Conservation (phyloP, 2,329 filamentous ascomycete genomes). For the Penicillium thymicola region DNA sequence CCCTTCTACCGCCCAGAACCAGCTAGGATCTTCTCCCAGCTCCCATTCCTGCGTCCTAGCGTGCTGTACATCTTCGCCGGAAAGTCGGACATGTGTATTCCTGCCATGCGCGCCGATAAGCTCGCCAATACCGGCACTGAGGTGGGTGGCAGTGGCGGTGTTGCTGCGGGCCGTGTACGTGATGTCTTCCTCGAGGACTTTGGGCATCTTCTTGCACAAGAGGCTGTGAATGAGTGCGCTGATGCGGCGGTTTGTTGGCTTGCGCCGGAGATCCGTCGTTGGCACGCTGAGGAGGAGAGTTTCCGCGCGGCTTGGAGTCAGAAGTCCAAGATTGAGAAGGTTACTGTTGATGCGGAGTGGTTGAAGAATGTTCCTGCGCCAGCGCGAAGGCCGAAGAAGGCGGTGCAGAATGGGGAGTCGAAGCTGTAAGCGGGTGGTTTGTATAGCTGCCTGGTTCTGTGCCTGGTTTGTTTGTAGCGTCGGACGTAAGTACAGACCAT, state of each 20-base stretch:
- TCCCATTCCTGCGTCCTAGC: conserved; percentile 45
- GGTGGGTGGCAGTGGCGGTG: conserved; percentile 49
- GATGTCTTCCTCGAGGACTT: conserved; percentile 61
- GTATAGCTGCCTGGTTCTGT: background rate
- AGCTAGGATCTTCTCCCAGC: conserved; percentile 36
- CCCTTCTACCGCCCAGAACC: conserved; percentile 48
- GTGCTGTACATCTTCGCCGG: conserved; percentile 47
- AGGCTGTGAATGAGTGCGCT: conserved; percentile 67
- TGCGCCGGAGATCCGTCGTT: conserved; percentile 54
- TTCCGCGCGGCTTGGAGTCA: conserved; percentile 56
- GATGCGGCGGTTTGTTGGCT: conserved; percentile 58
- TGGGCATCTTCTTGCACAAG: conserved; percentile 83
- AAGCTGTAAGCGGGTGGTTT: conserved; percentile 25
- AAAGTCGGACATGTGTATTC: conserved; percentile 41
- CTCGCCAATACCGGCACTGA: conserved; percentile 40
- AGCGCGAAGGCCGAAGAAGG: conserved; percentile 27
- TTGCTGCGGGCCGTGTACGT: conserved; percentile 64
- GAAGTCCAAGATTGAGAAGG: conserved; percentile 53
- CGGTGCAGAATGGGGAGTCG: conserved; percentile 12
- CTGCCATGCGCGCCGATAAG: conserved; percentile 41
- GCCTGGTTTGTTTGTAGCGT: background rate
- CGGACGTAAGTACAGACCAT: conserved; percentile 1
- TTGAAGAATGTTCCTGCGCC: conserved; percentile 39
- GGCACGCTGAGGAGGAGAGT: conserved; percentile 55
- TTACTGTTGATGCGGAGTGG: conserved; percentile 55